Conservation (phyloP, 371 early-diverging fungal genomes). For the Sporodiniella umbellata region DNA sequence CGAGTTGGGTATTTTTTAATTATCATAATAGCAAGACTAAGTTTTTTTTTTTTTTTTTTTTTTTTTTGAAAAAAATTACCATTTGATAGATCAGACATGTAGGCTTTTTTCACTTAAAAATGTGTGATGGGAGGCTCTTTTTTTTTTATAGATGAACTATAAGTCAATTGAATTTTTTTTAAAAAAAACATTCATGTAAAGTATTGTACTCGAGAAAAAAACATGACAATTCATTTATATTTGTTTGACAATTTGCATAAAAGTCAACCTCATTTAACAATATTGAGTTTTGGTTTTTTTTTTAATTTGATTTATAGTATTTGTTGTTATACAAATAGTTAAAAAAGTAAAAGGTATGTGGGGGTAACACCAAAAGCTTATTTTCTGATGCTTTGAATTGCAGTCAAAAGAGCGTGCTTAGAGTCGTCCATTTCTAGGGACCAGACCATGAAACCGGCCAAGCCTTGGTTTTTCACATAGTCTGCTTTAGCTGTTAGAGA, state of each 20-base stretch:
- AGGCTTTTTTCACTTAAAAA: conserved; percentile 12
- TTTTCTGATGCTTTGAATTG: conserved; percentile 32
- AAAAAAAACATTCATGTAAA: too few relatives aligned
- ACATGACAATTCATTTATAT: too few relatives aligned
- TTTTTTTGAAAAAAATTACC: conserved; percentile 1
- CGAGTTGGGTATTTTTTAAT: conserved; percentile 9
- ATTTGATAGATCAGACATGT: conserved; percentile 11
- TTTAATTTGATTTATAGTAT: too few relatives aligned
- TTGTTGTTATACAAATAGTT: too few relatives aligned
- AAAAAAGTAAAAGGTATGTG: too few relatives aligned
- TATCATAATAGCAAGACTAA: conserved; percentile 12
- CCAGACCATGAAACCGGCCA: conserved; percentile 63
- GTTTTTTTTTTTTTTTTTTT: conserved; percentile 9
- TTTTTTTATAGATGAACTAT: too few relatives aligned
- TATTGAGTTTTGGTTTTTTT: too few relatives aligned
- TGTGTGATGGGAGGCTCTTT: conserved; percentile 8
- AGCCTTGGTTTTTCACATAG: conserved; percentile 38
- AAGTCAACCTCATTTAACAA: too few relatives aligned
- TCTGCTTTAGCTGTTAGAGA: conserved; percentile 50
- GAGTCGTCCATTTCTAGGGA: conserved; percentile 49
- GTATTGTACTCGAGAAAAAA: too few relatives aligned
- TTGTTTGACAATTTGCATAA: too few relatives aligned
- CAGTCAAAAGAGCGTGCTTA: conserved; percentile 23
- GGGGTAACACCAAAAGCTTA: too few relatives aligned
- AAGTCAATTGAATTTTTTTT: too few relatives aligned